Base-by-base conservation (phyloP, 345 rosid genomes). In the Lepidium didymum region DNA sequence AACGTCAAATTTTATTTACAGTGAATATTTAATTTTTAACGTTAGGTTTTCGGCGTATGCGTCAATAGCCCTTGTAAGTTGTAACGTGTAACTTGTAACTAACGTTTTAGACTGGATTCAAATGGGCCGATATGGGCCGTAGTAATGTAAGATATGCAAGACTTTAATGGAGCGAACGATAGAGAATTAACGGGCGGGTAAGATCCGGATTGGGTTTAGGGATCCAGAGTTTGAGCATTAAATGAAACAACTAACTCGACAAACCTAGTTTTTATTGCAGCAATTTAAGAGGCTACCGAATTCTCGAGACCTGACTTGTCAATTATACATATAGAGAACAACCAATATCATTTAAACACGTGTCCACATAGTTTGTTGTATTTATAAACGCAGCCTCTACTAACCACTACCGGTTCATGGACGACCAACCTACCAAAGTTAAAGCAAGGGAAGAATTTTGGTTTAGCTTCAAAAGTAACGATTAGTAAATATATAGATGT, bases 341-440 rank as follows among this genome's bases (percentile, higher is more conserved):
- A 35, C 67, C 67, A 69, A 6, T 69, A 2, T 0, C 0, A 11
- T 12, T 2, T 0, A 49, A 11, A 18, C 59, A 69, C 42, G 74
- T 31, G 12, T 18, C 8, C 10, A 37, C 27, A 7, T 37, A 7
- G 4, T 69, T 41, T 7, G 67, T 45, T 60, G 60, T 27, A 18
- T 53, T 58, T 47, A 38, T 47, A 38, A 69, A 69, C 67, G 3
- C 59, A 42, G 13, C 44, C 40, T 15, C 15, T 57, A 27, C 65
- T 37, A 57, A 60, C 67, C 29, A 50, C 74, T 51, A 69, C 67
- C 67, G 35, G 58, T 69, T 50, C 67, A 59, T 45, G 27, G 19
- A 34, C 45, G 44, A 43, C 41, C 40, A 7, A 31, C 58, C 58
- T 9, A 54, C 41, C 25, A 54, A 47, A 54, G 59, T 34, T 55